phyloP scores from a whole-genome alignment of 352 stramenopile species.

The Globisporangium canariense region DNA sequence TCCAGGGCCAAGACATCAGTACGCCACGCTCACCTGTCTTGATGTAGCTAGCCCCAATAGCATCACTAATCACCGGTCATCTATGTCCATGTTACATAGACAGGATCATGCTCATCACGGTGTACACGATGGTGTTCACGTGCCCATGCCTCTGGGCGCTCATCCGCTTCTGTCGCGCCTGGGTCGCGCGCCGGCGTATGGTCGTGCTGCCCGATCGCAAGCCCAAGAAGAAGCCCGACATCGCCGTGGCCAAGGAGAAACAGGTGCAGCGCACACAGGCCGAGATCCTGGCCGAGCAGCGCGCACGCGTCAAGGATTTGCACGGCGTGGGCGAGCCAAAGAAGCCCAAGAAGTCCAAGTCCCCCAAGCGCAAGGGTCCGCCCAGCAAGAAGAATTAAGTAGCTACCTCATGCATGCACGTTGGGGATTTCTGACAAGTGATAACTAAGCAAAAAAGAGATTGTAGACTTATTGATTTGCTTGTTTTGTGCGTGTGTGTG shows the following conservation, averaged over 20 bases:
- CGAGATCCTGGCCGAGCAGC: constrained; percentile 74
- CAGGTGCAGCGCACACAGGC: constrained; percentile 62
- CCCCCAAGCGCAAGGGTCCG: constrained; percentile 64
- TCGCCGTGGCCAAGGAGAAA: constrained; percentile 60
- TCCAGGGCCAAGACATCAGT: constrained; percentile 63
- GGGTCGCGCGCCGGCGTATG: constrained; percentile 41
- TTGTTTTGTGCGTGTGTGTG: background rate
- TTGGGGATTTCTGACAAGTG: too few species aligned
- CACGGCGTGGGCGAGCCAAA: constrained; percentile 55
- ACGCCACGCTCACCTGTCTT: background rate
- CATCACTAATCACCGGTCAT: background rate
- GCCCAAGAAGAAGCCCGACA: constrained; percentile 75
- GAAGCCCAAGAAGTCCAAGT: constrained; percentile 57
- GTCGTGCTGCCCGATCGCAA: constrained; percentile 66
- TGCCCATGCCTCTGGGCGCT: constrained; percentile 80
- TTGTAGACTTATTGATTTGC: background rate
- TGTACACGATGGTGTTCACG: constrained; percentile 83
- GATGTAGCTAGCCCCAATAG: background rate
- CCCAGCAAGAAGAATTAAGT: constrained; percentile 40
- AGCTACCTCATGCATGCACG: too few species aligned
- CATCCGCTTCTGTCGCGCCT: constrained; percentile 72
- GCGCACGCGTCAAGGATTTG: constrained; percentile 57
- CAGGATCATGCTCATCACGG: constrained; percentile 70
- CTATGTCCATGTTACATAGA: constrained; percentile 23
- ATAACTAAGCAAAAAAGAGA: too few species aligned